phyloP scores from a whole-genome alignment of 1,284 basidiomycete genomes.

The Fomitopsis schrenkii region DNA sequence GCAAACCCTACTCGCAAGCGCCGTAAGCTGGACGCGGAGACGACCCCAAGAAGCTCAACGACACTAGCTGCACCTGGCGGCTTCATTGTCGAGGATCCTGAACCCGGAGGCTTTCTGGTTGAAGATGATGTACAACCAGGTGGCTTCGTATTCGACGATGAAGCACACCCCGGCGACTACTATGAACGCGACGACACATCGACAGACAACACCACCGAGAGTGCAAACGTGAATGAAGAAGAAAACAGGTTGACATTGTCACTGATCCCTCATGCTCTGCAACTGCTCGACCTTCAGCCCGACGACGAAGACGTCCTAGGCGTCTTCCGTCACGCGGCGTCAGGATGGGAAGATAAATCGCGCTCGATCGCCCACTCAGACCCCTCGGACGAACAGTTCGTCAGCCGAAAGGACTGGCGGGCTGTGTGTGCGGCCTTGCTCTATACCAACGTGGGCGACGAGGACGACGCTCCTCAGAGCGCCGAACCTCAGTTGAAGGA shows the following conservation, averaged over 20 bases:
- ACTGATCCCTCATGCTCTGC: constrained; percentile 59
- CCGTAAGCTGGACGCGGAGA: constrained; percentile 12
- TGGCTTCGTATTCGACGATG: constrained; percentile 14
- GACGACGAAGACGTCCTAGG: constrained; percentile 64
- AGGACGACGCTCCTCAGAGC: constrained; percentile 23
- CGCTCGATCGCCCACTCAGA: constrained; percentile 13
- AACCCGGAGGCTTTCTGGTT: constrained; percentile 13
- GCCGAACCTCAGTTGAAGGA: constrained; percentile 16
- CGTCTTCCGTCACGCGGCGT: constrained; percentile 68
- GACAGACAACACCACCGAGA: constrained; percentile 2
- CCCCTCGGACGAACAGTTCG: constrained; percentile 22
- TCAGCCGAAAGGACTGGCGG: constrained; percentile 66
- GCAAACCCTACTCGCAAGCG: constrained; percentile 15
- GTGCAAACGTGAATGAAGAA: background rate
- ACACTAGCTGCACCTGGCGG: constrained; percentile 10
- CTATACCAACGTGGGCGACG: constrained; percentile 24
- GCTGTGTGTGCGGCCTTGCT: constrained; percentile 69
- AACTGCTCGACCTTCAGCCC: constrained; percentile 55
- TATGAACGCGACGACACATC: constrained; percentile 11
- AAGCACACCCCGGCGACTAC: constrained; percentile 14
- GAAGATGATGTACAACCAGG: constrained; percentile 7
- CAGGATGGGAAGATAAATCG: constrained; percentile 47
- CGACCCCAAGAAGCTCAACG: background rate
- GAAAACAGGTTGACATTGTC: constrained; percentile 43
- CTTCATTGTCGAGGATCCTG: constrained; percentile 12